These are phyloP conservation scores for Neoboletus magnificus DNA, from an alignment of 768 basidiomycete genomes.

Conservation along the genomic window DNA sequence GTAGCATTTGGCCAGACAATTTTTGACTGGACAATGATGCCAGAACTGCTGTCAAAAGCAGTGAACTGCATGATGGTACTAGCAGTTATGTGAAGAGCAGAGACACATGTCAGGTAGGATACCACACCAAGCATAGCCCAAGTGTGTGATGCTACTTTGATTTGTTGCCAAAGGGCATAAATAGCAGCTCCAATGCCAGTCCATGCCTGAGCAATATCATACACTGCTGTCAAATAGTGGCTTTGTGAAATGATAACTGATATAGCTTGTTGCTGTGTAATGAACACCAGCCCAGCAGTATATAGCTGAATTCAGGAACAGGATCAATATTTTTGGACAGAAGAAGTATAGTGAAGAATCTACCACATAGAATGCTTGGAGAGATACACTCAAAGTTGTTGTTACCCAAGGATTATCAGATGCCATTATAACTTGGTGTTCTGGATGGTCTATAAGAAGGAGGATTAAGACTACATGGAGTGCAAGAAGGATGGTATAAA, in stretches of 20 bases:
- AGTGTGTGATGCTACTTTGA: constrained; percentile 6
- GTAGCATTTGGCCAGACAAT: constrained; percentile 6
- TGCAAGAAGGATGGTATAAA: not conserved
- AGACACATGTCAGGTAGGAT: constrained; percentile 17
- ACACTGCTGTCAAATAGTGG: constrained; percentile 16
- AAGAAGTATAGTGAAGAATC: not conserved
- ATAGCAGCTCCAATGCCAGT: constrained; percentile 20
- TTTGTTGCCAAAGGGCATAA: constrained; percentile 15
- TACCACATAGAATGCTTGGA: constrained; percentile 4
- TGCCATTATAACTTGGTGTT: not conserved
- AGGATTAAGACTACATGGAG: not conserved
- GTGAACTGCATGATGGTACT: constrained; percentile 21
- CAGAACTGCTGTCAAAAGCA: constrained; percentile 5
- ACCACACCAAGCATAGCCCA: constrained; percentile 10
- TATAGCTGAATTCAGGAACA: constrained; percentile 5
- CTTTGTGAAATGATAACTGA: not conserved
- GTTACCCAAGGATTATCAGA: not conserved
- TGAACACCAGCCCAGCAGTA: constrained; percentile 16
- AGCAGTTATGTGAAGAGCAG: constrained; percentile 18
- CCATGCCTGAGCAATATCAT: constrained; percentile 22
- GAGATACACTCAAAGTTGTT: not conserved
- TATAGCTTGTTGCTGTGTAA: constrained; percentile 18
- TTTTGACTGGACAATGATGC: not conserved
- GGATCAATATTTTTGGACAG: not conserved
- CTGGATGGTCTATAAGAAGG: not conserved